Evolutionary conservation across 2,329 filamentous ascomycete species (phyloP).

Genomic region (Aspergillus proliferans): DNA sequence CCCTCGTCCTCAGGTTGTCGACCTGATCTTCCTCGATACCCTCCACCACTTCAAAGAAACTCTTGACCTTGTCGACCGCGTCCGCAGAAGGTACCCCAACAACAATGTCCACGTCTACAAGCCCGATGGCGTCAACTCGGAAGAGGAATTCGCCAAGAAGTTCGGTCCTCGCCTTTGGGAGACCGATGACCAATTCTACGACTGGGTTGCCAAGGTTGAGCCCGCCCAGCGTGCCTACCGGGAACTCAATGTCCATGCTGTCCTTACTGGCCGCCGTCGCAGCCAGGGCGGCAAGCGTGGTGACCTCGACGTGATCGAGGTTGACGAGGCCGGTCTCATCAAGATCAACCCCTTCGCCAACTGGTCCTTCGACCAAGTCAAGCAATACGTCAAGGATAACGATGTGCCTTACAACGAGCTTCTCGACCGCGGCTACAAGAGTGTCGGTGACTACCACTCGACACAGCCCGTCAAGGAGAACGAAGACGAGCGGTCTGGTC

Average conservation of each 20-base stretch:
- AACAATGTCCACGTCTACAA: constrained; percentile 84
- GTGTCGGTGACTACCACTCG: constrained; percentile 95
- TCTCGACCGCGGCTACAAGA: constrained; percentile 94
- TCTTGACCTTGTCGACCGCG: constrained; percentile 64
- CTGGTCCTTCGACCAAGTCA: constrained; percentile 87
- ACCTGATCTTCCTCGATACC: constrained; percentile 70
- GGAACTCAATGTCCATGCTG: constrained; percentile 79
- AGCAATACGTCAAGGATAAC: constrained; percentile 78
- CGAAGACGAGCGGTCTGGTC: constrained; percentile 91
- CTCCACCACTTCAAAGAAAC: constrained; percentile 78
- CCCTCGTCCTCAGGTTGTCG: constrained; percentile 44
- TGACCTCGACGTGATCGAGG: constrained; percentile 81
- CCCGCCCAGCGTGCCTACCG: constrained; percentile 86
- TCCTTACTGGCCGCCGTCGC: constrained; percentile 83
- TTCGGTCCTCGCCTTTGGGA: constrained; percentile 85
- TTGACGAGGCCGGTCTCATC: constrained; percentile 84
- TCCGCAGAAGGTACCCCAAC: constrained; percentile 69
- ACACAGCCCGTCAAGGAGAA: constrained; percentile 82
- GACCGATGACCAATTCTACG: constrained; percentile 79
- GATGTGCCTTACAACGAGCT: constrained; percentile 90
- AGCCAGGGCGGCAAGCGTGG: constrained; percentile 92
- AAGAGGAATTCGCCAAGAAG: constrained; percentile 70
- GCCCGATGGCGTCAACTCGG: constrained; percentile 67
- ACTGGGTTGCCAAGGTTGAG: constrained; percentile 97
- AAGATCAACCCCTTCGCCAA: constrained; percentile 97